These are phyloP conservation scores for Dipteronia dyeriana DNA, from an alignment of 345 rosid species.

Conservation along the genomic window DNA sequence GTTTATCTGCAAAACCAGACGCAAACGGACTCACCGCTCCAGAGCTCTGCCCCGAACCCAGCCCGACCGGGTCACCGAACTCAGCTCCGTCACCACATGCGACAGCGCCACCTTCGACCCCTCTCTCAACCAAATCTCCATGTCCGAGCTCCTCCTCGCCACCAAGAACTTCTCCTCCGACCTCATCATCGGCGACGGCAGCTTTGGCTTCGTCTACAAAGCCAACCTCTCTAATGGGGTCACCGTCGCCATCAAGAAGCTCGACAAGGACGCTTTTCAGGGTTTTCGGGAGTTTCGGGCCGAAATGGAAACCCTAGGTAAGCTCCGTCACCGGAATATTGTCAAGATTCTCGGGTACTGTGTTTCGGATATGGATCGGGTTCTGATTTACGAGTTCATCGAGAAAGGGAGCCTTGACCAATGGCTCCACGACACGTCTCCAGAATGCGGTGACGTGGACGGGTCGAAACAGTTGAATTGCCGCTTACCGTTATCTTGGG, in stretches of 20 bases:
- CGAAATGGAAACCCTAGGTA: slow-evolving; percentile 83
- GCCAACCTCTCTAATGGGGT: slow-evolving; percentile 55
- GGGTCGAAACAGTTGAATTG: not conserved
- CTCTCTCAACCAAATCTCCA: slow-evolving; percentile 51
- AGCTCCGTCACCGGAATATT: slow-evolving; percentile 62
- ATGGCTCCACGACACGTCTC: slow-evolving; percentile 65
- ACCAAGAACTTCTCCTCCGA: slow-evolving; percentile 72
- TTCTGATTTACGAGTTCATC: slow-evolving; percentile 70
- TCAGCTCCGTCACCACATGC: slow-evolving; percentile 23
- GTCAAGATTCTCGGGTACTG: slow-evolving; percentile 83
- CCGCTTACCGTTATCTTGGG: slow-evolving; percentile 50
- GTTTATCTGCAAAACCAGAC: slow-evolving; percentile 31
- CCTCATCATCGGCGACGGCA: slow-evolving; percentile 82
- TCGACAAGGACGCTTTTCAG: slow-evolving; percentile 77
- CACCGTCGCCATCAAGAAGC: slow-evolving; percentile 81
- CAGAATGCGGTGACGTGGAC: slow-evolving; percentile 12
- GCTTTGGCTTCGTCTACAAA: slow-evolving; percentile 81
- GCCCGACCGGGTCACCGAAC: slow-evolving; percentile 22
- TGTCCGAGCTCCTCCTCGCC: slow-evolving; percentile 59
- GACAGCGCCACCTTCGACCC: slow-evolving; percentile 69
- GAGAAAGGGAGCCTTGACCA: slow-evolving; percentile 77
- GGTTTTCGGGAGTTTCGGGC: slow-evolving; percentile 87
- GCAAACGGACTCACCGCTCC: slow-evolving; percentile 18
- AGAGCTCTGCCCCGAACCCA: slow-evolving; percentile 9
- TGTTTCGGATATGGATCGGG: slow-evolving; percentile 59